Conservation (phyloP, 1,139 yeast genomes). For the Geotrichum australiense region DNA sequence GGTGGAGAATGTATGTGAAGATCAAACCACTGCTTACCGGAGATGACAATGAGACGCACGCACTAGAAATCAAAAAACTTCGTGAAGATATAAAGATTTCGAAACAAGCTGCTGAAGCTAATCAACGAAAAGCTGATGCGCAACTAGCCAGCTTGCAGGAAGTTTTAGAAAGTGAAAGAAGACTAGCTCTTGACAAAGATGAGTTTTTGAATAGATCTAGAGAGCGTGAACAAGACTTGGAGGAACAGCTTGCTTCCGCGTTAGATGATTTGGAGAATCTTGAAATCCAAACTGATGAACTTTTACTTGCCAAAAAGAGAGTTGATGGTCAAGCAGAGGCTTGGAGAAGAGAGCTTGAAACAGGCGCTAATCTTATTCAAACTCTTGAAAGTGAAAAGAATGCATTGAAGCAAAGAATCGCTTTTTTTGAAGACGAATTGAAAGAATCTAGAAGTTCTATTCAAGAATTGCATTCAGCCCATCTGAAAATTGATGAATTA, state of each 20-base stretch:
- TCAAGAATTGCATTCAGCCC: not conserved
- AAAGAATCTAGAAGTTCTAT: conserved; percentile 3
- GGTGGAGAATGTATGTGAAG: conserved; percentile 71
- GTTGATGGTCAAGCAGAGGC: conserved; percentile 31
- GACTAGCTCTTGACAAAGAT: conserved; percentile 41
- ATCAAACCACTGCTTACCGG: conserved; percentile 73
- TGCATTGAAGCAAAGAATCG: conserved; percentile 25
- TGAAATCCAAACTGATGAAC: conserved; percentile 34
- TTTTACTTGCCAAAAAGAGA: conserved; percentile 34
- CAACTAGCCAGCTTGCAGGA: conserved; percentile 36
- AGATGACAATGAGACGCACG: conserved; percentile 47
- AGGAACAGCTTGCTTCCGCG: conserved; percentile 34
- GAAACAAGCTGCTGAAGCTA: conserved; percentile 32
- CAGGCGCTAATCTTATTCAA: conserved; percentile 32
- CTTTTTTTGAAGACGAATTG: conserved; percentile 26
- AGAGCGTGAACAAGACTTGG: conserved; percentile 38
- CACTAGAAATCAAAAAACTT: conserved; percentile 51
- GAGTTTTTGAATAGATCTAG: conserved; percentile 37
- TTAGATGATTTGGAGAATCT: conserved; percentile 35
- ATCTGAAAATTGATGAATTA: conserved; percentile 1
- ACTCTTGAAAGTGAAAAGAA: conserved; percentile 33
- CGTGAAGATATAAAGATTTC: conserved; percentile 5
- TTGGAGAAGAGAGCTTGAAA: conserved; percentile 32
- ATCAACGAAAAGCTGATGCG: conserved; percentile 32
- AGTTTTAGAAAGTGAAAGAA: conserved; percentile 37